These are phyloP conservation scores for Sarocladium kiliense DNA, from an alignment of 2,329 filamentous ascomycete species.

Conservation along the genomic window DNA sequence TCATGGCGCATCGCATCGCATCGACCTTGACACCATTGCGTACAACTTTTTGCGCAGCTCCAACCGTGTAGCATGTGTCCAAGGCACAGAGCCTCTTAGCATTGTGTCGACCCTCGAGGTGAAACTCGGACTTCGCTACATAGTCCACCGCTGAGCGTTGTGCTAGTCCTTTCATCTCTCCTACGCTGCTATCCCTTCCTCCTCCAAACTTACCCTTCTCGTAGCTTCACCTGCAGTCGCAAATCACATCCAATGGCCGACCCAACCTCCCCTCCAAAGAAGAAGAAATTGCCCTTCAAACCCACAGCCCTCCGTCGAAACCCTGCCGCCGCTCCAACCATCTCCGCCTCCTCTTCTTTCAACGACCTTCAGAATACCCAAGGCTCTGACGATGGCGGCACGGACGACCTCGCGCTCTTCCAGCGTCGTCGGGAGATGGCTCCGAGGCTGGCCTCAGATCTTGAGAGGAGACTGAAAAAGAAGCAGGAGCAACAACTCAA, in stretches of 20 bases:
- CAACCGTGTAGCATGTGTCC: no score
- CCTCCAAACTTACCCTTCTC: background rate
- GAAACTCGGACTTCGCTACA: no score
- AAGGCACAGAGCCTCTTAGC: no score
- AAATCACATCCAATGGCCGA: constrained; percentile 25
- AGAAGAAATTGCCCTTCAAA: constrained; percentile 44
- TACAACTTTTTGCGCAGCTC: background rate
- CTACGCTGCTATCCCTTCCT: background rate
- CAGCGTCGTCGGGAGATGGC: constrained; percentile 46
- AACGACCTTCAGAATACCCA: background rate
- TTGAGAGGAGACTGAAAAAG: constrained; percentile 24
- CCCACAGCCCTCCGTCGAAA: constrained; percentile 37
- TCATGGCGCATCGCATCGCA: background rate
- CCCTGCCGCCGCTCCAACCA: constrained; percentile 22
- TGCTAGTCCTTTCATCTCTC: no score
- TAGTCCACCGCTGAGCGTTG: no score
- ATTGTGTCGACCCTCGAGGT: no score
- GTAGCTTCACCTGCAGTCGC: background rate
- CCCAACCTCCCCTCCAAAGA: constrained; percentile 22
- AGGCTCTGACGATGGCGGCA: background rate
- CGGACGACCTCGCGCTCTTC: constrained; percentile 42
- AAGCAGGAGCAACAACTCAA: constrained; percentile 18
- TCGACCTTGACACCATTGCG: background rate
- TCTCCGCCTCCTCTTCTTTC: constrained; percentile 11
- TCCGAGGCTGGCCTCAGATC: constrained; percentile 36